Evolutionary conservation across 1,284 basidiomycete species (phyloP).

Genomic region (Apiotrichum porosum): DNA sequence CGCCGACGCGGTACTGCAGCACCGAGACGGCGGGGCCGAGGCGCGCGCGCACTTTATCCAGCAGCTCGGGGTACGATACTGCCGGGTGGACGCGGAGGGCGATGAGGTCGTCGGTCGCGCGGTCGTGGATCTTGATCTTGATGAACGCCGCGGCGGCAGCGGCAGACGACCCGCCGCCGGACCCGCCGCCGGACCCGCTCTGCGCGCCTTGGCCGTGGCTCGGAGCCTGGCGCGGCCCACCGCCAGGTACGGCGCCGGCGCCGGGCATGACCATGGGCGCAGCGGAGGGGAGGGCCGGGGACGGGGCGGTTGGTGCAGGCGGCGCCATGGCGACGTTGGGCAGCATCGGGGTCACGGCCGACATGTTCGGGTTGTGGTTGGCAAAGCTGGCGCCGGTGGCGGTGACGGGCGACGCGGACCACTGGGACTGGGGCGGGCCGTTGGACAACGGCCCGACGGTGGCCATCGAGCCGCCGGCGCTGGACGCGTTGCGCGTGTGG

Average conservation of each 20-base stretch:
- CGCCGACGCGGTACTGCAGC: conserved; percentile 69
- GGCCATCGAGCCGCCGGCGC: no score
- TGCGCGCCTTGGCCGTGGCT: not conserved
- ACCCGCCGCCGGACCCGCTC: conserved; percentile 36
- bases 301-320: conserved; percentile 2
- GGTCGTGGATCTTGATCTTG: conserved; percentile 97
- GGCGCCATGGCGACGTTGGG: conserved; percentile 6
- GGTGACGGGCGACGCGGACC: not conserved
- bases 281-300: conserved; percentile 8
- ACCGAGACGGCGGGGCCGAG: conserved; percentile 69
- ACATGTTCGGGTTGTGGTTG: not conserved
- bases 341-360: not conserved
- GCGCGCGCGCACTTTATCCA: conserved; percentile 84
- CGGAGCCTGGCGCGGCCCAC: no score
- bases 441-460: no score
- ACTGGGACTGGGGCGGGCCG: not conserved
- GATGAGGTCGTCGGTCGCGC: conserved; percentile 85
- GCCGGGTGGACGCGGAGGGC: conserved; percentile 96
- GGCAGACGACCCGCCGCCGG: no score
- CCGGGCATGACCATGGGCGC: conserved; percentile 3
- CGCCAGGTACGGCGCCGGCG: not conserved
- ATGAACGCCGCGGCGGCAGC: conserved; percentile 63
- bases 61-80: conserved; percentile 75
- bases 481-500: not conserved
- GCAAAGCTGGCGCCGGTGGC: not conserved